Evolutionary conservation across 345 rosid genomes (phyloP).

Genomic region (Cardiospermum halicacabum): DNA sequence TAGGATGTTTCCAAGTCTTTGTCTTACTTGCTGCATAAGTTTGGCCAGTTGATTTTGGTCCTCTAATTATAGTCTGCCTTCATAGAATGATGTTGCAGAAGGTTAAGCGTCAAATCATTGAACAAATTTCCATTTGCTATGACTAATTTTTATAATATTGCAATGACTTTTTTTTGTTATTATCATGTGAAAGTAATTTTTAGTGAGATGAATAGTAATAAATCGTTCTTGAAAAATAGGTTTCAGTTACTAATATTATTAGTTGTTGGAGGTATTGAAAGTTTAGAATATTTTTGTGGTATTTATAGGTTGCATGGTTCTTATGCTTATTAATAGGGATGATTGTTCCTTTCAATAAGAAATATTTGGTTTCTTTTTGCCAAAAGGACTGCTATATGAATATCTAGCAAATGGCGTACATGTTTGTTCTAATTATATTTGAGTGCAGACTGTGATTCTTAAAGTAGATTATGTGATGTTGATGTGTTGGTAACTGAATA

Average conservation of each 20-base stretch:
- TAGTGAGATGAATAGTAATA: neutral
- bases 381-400: neutral
- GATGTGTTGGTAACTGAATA: too few species aligned
- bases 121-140: neutral
- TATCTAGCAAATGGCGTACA: neutral
- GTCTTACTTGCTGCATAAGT: neutral
- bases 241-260: neutral
- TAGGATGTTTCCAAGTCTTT: neutral
- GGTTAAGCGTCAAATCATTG: neutral
- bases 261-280: neutral
- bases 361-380: neutral
- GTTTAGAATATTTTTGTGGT: neutral
- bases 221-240: neutral
- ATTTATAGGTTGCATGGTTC: neutral
- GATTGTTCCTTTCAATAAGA: neutral
- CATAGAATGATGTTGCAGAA: neutral
- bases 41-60: neutral
- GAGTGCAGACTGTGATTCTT: too few species aligned
- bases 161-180: neutral
- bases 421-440: neutral
- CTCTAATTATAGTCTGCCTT: neutral
- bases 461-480: too few species aligned
- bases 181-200: neutral
- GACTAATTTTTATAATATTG: neutral
- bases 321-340: neutral